Base-by-base conservation (phyloP, 1,139 yeast species). In the Magnusiomyces paraingens region DNA sequence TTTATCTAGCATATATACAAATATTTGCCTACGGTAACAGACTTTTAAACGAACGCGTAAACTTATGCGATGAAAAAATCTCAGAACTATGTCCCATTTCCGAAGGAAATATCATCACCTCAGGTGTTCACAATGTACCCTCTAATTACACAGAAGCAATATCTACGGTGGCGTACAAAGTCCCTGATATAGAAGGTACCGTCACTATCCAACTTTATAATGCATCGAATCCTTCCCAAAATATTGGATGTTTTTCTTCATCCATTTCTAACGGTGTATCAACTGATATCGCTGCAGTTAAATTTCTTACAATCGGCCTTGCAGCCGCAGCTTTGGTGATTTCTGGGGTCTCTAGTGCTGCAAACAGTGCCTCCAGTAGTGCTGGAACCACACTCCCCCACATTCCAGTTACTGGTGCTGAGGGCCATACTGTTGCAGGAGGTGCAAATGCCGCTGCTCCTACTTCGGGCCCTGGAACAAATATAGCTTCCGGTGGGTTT, bases 111-210 rank as follows among this genome's bases (percentile, higher is more conserved):
- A 56, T 66, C 8, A 47, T 52, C 17, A 64, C 61, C 8, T 54
- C 55, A 2, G 70, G 69, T 2, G 57, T 54, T 17, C 65, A 67
- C 49, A 48, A 56, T 8, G 67, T 67, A 15, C 70, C 71, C 4
- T 50, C 52, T 15, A 51, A 62, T 17, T 68, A 65, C 51, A 62
- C 65, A 10, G 40, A 49, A 10, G 53, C 59, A 3, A 61, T 68
- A n/a, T 60, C 69, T 2, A 43, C 61, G 10, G 57, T 63, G 35
- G 71, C 69, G 2, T 68, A 63, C 58, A 55, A 54, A 11, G 59
- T 68, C 18, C 71, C 71, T 3, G 71, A 68, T 53, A 55, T 68
- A n/a, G 69, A 68, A 52, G 71, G 68, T 1, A 36, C 53, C 3
- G 62, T 66, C 11, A 56, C 55, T n/a, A 61, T 68, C 38, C 57